Evolutionary conservation across 176 grass and related monocot species (phyloP), one percentile per base, ranked within the genome.

Genomic region (Carex pumila): DNA sequence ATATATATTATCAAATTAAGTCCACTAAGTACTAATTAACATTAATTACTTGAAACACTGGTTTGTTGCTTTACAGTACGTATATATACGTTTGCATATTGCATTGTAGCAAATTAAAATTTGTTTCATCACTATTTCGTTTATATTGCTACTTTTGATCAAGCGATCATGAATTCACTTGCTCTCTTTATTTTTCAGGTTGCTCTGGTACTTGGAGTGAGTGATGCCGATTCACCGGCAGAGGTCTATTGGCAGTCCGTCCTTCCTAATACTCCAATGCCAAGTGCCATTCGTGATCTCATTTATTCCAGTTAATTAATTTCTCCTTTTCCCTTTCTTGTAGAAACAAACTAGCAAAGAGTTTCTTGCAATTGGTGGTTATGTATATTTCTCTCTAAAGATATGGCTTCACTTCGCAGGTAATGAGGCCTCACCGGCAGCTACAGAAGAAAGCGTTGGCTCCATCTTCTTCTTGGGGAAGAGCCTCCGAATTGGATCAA

Each of bases 401-500:
- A 53, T 53, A 30, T 13, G 7, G 18, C 19, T 54, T 53, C n/a
- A 3, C 21, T 29, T 54, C 4, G 1, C 45, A 75, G 71, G 65
- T 45, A 84, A 73, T 53, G 81, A 34, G 58, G 30, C 65, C 34
- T 25, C 21, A 31, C 54, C 57, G 12, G 21, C 36, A 34, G 57
- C 18, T 7, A 82, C 77, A 7, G 61, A 67, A 39, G 89, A 87
- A 19, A 49, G 17, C 10, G 80, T 79, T 14, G 71, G 54, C 19
- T 39, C 61, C 7, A 6, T 66, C 2, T 89, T 73, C 87, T 92
- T 92, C 87, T 65, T 87, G 3, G 11, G 30, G 54, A 82, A 87
- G 41, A 81, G 84, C 61, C 11, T 92, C 71, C 52, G 87, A 68
- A 82, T 77, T 10, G 77, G 81, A 43, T 84, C 90, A 21, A 89